Percentiles rank a stretch among this genome's conserved stretches.
These are phyloP conservation scores for Fusarium cyanostomum DNA, from an alignment of 2,329 filamentous ascomycete species.

Conservation along the genomic window DNA sequence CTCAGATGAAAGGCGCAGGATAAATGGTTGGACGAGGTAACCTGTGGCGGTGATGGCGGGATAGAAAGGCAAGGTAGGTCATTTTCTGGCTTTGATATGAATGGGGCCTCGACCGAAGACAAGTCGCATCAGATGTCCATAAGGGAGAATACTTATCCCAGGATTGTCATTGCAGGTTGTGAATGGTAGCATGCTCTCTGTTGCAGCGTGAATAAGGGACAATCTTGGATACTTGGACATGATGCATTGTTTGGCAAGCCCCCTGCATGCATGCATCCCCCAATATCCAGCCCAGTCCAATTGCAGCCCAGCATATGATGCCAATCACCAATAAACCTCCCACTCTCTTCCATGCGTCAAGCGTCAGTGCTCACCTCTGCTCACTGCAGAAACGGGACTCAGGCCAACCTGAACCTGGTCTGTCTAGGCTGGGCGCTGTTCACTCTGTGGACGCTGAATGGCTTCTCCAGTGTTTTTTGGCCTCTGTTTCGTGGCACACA, in stretches of 20 bases:
- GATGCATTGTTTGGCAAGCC: conserved; percentile 6
- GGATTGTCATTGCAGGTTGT: conserved; percentile 36
- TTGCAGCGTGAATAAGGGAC: background rate
- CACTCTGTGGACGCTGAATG: conserved; percentile 21
- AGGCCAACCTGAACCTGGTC: conserved; percentile 31
- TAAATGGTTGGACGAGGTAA: conserved; percentile 5
- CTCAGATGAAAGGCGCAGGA: background rate
- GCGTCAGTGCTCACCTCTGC: conserved; percentile 29
- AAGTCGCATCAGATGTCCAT: conserved; percentile 30
- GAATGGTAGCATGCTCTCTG: conserved; percentile 28
- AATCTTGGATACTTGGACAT: background rate
- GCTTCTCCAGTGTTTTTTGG: conserved; percentile 5
- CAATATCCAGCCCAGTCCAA: conserved; percentile 29
- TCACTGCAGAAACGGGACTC: conserved; percentile 27
- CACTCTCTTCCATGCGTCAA: conserved; percentile 12
- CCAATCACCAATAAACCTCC: background rate
- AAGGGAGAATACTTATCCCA: conserved; percentile 33
- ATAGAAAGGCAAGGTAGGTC: no score
- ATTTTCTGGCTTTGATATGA: no score
- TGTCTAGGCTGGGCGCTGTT: conserved; percentile 8
- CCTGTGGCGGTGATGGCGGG: no score
- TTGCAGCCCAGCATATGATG: conserved; percentile 18
- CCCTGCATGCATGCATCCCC: conserved; percentile 24
- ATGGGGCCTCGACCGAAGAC: no score
- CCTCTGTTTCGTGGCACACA: conserved; percentile 6